Base-by-base conservation (phyloP, 2,329 filamentous ascomycete species). In the Penicillium glabrum region DNA sequence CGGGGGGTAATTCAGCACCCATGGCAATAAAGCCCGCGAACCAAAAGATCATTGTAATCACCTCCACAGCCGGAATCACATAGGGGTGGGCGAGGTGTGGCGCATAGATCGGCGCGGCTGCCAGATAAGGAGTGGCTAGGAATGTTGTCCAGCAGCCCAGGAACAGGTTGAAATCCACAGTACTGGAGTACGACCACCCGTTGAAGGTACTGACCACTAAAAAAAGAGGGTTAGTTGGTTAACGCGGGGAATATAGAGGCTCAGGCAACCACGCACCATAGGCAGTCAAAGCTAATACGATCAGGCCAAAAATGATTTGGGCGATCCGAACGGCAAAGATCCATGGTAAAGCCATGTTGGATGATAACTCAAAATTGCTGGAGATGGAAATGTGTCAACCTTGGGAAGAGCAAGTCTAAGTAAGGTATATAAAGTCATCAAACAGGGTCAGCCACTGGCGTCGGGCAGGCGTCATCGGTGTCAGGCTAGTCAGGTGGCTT, bases 21-120 rank as follows among this genome's bases (percentile, higher is more conserved):
- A 93, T 75, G 0, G 91, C 90, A 63, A 96, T 87, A 67, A 91
- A 89, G 7, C 91, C 91, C 0, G 89, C 87, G 69, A 97, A 95
- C 92, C 92, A 96, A 79, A 96, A 96, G 55, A 96, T 81, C 77
- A 89, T 87, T 10, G 90, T 95, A 24, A 95, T 63, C 46, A 79
- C 80, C 68, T 96, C 89, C 31, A 90, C 80, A 1, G 68, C 86
- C 19, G 93, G 78, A 16, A 91, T 83, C 45, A 82, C 85, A 50
- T 85, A 84, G 51, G 82, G 83, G 72, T 91, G 85, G 66, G 87
- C 86, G 11, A 86, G 66, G 24, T 78, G 77, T 3, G 83, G 80
- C 66, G 86, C 79, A 74, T 86, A 87, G 44, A 83, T 77, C 1
- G 90, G 89, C 3, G 86, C 80, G 49, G 93, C 60, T 66, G 86